Conservation (phyloP, 192 early-diverging fungal species). For the Phycomyces nitens region DNA sequence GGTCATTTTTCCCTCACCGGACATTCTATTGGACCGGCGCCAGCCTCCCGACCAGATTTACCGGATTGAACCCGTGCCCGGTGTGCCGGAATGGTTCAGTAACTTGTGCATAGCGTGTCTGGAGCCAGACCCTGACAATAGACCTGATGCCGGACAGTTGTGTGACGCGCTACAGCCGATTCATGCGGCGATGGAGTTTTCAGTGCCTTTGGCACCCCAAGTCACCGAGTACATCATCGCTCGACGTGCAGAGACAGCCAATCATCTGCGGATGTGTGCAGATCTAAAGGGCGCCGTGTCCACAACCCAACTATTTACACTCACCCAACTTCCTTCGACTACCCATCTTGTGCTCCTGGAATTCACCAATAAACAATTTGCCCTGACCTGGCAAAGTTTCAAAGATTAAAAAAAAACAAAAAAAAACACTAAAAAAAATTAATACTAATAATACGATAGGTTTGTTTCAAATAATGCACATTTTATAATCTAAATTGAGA, state of each 20-base stretch:
- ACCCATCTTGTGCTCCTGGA: constrained; percentile 12
- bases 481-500: too few relatives aligned
- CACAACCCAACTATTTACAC: constrained; percentile 22
- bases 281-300: constrained; percentile 19
- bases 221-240: constrained; percentile 31
- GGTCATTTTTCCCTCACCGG: constrained; percentile 30
- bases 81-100: constrained; percentile 33
- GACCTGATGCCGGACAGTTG: constrained; percentile 25
- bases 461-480: too few relatives aligned
- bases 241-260: constrained; percentile 22
- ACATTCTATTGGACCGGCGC: constrained; percentile 19
- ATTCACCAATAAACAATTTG: constrained; percentile 13
- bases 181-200: constrained; percentile 18
- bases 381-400: background rate
- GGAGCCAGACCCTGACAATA: constrained; percentile 28
- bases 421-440: too few relatives aligned
- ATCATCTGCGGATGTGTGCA: constrained; percentile 20
- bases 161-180: constrained; percentile 19
- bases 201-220: constrained; percentile 13
- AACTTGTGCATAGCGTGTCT: constrained; percentile 21
- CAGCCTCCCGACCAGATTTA: constrained; percentile 12
- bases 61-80: constrained; percentile 28
- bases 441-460: too few relatives aligned
- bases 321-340: constrained; percentile 24
- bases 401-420: background rate